Base-by-base conservation (phyloP, 768 basidiomycete species). In the Suillus fuscotomentosus region DNA sequence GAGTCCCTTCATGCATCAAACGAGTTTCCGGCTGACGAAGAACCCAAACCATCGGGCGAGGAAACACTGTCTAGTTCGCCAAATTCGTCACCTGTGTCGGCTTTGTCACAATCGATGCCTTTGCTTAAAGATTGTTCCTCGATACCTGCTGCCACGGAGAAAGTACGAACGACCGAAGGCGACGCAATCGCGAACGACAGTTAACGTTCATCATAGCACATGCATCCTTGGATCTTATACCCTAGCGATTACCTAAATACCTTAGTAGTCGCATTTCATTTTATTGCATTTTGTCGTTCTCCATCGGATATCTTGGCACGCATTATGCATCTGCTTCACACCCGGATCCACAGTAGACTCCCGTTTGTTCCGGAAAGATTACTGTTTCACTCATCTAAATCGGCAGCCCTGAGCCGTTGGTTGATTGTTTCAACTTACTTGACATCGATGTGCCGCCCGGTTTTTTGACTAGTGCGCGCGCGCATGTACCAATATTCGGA, bases 1-100 rank as follows among this genome's bases (percentile, higher is more conserved):
- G 75, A 69, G 64, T 75, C 76, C 56, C 39, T 75, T 61, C 70
- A 64, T 60, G 70, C 75, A 10, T 3, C 69, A 22, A 70, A 69
- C n/a, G 75, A 72, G 22, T 60, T 42, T 36, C 36, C 55, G 11
- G 72, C 43, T 22, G 69, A 71, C 54, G 70, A 76, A 64, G 73
- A 70, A 60, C 61, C n/a, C 36, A 67, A 59, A 24, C 20, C 11
- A 34, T 45, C 63, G 68, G 70, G 10, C 66, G 61, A 47, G 63
- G 5, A 61, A 61, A 67, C 17, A 22, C 43, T 22, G 60, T 65
- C 24, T 27, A 59, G 24, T 27, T 24, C 60, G 60, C 65, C 67
- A 10, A 66, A 72, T 57, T 72, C 61, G 31, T 69, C 66, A 22
- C 56, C 56, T 31, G 24, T 42, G 24, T 42, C 27, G 17, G 20